Evolutionary conservation across 768 basidiomycete genomes (phyloP), one percentile per base, ranked within the genome.

Genomic region (Mycena leptocephala): DNA sequence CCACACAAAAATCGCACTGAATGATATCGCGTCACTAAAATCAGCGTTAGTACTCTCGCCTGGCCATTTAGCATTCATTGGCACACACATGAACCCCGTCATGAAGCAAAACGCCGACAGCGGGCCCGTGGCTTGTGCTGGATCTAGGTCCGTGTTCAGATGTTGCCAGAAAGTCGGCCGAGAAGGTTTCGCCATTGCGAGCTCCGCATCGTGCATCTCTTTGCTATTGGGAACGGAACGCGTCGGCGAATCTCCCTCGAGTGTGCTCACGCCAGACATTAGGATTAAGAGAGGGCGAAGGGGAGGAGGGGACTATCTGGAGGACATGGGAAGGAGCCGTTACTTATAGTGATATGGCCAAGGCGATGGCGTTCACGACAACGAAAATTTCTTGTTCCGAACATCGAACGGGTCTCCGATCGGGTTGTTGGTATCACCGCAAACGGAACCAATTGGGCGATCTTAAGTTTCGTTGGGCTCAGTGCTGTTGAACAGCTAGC

Each of bases 1-100:
- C 95, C 95, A 96, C 16, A 96, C 91, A 82, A 92, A 96, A 59
- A 95, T 87, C 2, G 95, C 93, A 55, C 94, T 92, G 86, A 96
- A 96, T 4, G 91, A 92, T 33, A 96, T 87, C 2, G 91, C 90
- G 79, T 95, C 93, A 18, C 94, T 95, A 76, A 37, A 59, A 51
- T 37, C 51, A 1, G 18, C 18, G 74, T 75, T 3, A 69, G 58
- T 35, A 53, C 53, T 22, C 64, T 32, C 33, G 22, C 51, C 16
- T 32, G 41, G 24, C 70, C 62, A 70, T 55, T 51, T 24, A 46
- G 41, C 46, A 63, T 41, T 16, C 16, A 41, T n/a, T n/a, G n/a
- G 39, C 16, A 86, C 93, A 78, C 73, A 94, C 94, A 94, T 92
- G 85, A 91, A 94, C 11, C 94, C 94, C 4, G 94, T 95, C 94